Percentiles rank a stretch among this genome's conserved stretches.
These are phyloP conservation scores for Xylaria longipes DNA, from an alignment of 495 filamentous ascomycete genomes.

Conservation along the genomic window DNA sequence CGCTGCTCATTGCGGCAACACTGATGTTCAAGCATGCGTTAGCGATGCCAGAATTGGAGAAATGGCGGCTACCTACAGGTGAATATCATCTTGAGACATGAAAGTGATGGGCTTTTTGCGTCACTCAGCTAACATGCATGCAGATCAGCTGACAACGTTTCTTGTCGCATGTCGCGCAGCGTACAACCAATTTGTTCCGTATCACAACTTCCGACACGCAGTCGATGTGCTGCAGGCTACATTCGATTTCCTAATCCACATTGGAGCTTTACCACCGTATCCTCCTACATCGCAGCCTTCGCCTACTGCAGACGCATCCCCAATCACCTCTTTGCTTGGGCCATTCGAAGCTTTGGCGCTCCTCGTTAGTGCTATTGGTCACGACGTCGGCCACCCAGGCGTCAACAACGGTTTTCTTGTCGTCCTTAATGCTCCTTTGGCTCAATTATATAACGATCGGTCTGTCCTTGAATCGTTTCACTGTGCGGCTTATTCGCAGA, in stretches of 20 bases:
- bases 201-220: conserved; percentile 98
- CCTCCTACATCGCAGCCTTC: conserved; percentile 29
- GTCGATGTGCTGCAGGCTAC: conserved; percentile 94
- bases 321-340: conserved; percentile 72
- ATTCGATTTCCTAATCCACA: conserved; percentile 87
- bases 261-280: conserved; percentile 79
- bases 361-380: conserved; percentile 91
- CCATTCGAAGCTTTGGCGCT: conserved; percentile 90
- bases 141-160: conserved; percentile 76
- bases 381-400: conserved; percentile 96
- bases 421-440: conserved; percentile 89
- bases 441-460: conserved; percentile 97
- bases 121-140: conserved; percentile 38
- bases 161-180: conserved; percentile 82
- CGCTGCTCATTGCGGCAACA: conserved; percentile 78
- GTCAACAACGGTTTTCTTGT: conserved; percentile 98
- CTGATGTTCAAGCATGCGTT: conserved; percentile 91
- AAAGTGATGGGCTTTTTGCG: conserved; percentile 8
- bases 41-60: conserved; percentile 76
- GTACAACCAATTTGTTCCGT: conserved; percentile 96
- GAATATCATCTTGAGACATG: conserved; percentile 8
- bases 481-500: conserved; percentile 96
- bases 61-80: conserved; percentile 80
- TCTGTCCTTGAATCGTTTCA: conserved; percentile 98
- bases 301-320: conserved; percentile 50